phyloP scores from a whole-genome alignment of 2,329 filamentous ascomycete species.

The Exophiala aquamarina region DNA sequence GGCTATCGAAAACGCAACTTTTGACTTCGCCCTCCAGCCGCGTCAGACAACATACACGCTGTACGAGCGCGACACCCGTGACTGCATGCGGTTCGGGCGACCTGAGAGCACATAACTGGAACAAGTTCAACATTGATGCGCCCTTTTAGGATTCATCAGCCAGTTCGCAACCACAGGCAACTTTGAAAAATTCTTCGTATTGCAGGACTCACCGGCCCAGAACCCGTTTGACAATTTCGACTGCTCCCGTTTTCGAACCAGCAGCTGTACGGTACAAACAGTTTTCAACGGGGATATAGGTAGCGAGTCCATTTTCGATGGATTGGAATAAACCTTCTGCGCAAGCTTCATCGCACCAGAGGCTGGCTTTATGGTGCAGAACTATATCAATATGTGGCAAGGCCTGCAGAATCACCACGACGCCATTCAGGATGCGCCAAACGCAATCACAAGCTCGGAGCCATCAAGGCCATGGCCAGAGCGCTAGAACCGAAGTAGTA shows the following conservation, averaged over 20 bases:
- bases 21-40: too few relatives aligned
- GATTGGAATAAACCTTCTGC: constrained; percentile 3
- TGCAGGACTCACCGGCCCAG: constrained; percentile 4
- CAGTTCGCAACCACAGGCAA: constrained; percentile 9
- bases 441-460: constrained; percentile 5
- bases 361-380: constrained; percentile 11
- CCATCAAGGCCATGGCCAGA: constrained; percentile 11
- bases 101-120: constrained; percentile 9
- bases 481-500: constrained; percentile 7
- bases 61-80: neutral
- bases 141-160: constrained; percentile 8
- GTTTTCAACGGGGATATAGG: constrained; percentile 4
- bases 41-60: neutral
- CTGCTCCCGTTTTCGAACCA: constrained; percentile 8
- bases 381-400: constrained; percentile 14
- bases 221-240: constrained; percentile 10
- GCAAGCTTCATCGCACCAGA: constrained; percentile 7
- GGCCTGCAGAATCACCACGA: constrained; percentile 12
- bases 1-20: too few relatives aligned
- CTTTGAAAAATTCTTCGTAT: constrained; percentile 12
- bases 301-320: constrained; percentile 7
- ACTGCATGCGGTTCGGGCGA: constrained; percentile 6
- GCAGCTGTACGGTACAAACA: constrained; percentile 1
- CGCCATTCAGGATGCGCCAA: constrained; percentile 9
- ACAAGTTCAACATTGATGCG: constrained; percentile 9